Percentiles rank a stretch among this genome's conserved stretches.
Conservation (phyloP, 176 grass and related monocot genomes). For the Rhynchospora tenuis region DNA sequence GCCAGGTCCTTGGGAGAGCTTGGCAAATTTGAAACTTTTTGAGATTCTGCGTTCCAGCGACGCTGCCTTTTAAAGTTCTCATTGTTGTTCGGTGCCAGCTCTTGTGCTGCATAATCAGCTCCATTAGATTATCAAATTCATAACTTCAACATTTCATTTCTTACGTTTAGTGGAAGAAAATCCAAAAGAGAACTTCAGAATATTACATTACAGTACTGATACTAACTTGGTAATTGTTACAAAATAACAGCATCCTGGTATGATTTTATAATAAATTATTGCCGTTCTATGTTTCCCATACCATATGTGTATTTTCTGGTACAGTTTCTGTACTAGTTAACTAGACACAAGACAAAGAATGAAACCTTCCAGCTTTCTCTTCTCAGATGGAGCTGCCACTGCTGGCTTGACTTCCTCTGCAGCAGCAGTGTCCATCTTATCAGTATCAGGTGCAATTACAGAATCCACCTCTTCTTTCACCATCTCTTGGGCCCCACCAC, state of each 20-base stretch:
- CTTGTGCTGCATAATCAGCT: conserved; percentile 46
- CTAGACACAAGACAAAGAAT: conserved; percentile 12
- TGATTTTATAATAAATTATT: neutral
- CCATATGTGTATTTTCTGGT: neutral
- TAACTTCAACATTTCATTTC: neutral
- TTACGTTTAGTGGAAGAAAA: neutral
- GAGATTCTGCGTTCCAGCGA: conserved; percentile 57
- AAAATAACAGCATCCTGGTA: neutral
- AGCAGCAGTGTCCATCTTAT: conserved; percentile 40
- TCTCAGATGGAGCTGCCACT: conserved; percentile 41
- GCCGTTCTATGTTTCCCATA: neutral
- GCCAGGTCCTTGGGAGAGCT: conserved; percentile 55
- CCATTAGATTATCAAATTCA: neutral
- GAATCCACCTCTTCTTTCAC: conserved; percentile 41
- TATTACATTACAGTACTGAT: neutral
- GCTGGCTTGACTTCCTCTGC: conserved; percentile 39
- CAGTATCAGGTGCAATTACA: conserved; percentile 23
- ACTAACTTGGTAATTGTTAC: neutral
- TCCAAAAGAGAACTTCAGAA: neutral
- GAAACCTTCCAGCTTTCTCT: conserved; percentile 93
- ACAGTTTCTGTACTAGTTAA: neutral
- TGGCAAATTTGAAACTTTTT: conserved; percentile 52
- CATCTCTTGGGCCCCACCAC: conserved; percentile 39
- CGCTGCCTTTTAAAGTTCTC: conserved; percentile 84
- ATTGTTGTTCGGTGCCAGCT: conserved; percentile 27